These are phyloP conservation scores for Alternaria gaisen DNA, from an alignment of 2,329 filamentous ascomycete genomes.

Conservation along the genomic window DNA sequence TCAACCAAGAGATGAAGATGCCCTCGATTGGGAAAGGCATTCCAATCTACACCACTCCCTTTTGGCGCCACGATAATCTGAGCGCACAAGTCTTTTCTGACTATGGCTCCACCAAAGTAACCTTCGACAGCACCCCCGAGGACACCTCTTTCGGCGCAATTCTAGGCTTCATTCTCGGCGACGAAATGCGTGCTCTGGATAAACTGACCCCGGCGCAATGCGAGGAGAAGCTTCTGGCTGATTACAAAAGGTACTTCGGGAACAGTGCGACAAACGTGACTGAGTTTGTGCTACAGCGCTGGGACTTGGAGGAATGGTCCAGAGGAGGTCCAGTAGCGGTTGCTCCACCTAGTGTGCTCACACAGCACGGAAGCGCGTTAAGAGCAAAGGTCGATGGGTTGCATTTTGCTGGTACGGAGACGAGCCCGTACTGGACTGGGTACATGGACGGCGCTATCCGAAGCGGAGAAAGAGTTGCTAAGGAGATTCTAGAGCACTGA, in stretches of 20 bases:
- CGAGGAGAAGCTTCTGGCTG: slow-evolving; percentile 15
- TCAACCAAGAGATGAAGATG: slow-evolving; percentile 49
- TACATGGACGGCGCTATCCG: slow-evolving; percentile 68
- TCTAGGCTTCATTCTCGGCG: slow-evolving; percentile 34
- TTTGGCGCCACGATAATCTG: slow-evolving; percentile 57
- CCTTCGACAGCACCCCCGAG: slow-evolving; percentile 31
- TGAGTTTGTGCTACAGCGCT: slow-evolving; percentile 33
- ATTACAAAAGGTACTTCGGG: slow-evolving; percentile 28
- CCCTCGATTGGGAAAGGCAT: slow-evolving; percentile 65
- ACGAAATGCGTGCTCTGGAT: slow-evolving; percentile 30
- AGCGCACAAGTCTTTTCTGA: slow-evolving; percentile 51
- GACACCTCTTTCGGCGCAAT: slow-evolving; percentile 30
- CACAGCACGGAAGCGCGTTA: slow-evolving; percentile 21
- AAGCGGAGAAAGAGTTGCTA: slow-evolving; percentile 59
- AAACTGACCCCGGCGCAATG: not conserved
- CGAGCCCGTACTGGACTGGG: slow-evolving; percentile 62
- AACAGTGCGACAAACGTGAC: slow-evolving; percentile 19
- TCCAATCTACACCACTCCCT: slow-evolving; percentile 56
- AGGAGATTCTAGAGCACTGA: slow-evolving; percentile 49
- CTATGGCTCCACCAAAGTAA: slow-evolving; percentile 17
- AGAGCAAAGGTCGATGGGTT: slow-evolving; percentile 48
- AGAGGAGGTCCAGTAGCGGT: slow-evolving; percentile 29
- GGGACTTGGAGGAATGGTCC: slow-evolving; percentile 33
- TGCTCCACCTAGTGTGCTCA: slow-evolving; percentile 25
- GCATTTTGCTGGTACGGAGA: slow-evolving; percentile 66